Percentiles rank a stretch among this genome's conserved stretches.
Conservation (phyloP, 2,329 filamentous ascomycete genomes). For the Fonsecaea pugnacius region DNA sequence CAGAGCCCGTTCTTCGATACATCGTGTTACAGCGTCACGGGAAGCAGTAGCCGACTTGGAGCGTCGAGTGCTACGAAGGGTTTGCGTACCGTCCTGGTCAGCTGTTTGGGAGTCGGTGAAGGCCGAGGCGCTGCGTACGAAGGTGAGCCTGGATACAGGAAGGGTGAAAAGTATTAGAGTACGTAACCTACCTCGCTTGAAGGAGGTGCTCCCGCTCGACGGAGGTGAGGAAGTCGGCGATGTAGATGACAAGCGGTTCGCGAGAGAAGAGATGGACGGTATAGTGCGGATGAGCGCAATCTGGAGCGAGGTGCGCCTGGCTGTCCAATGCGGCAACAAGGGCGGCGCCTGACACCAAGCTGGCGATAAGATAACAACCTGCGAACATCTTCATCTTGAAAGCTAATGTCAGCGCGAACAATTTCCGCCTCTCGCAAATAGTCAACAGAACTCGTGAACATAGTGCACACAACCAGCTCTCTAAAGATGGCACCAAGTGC, state of each 20-base stretch:
- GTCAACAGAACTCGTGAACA: background rate
- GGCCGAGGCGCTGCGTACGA: slow-evolving; percentile 45
- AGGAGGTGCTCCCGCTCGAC: slow-evolving; percentile 55
- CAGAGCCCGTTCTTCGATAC: slow-evolving; percentile 55
- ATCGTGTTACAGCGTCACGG: slow-evolving; percentile 51
- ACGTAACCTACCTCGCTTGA: slow-evolving; percentile 26
- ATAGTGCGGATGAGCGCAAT: slow-evolving; percentile 11
- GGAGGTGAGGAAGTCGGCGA: slow-evolving; percentile 56
- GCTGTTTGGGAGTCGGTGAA: slow-evolving; percentile 17
- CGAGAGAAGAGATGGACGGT: slow-evolving; percentile 41
- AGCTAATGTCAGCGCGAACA: background rate
- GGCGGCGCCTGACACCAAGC: background rate
- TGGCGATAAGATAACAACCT: background rate
- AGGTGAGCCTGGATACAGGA: background rate
- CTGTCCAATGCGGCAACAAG: slow-evolving; percentile 2
- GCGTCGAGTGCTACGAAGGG: slow-evolving; percentile 45
- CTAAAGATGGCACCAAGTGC: background rate
- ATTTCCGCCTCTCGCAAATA: background rate
- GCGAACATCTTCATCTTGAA: background rate
- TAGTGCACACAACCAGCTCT: background rate
- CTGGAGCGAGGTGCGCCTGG: background rate
- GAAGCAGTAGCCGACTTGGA: slow-evolving; percentile 54
- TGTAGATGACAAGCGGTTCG: slow-evolving; percentile 59
- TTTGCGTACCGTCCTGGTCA: slow-evolving; percentile 39
- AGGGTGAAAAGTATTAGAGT: background rate